Conservation (phyloP, 345 rosid species). For the Passiflora organensis region DNA sequence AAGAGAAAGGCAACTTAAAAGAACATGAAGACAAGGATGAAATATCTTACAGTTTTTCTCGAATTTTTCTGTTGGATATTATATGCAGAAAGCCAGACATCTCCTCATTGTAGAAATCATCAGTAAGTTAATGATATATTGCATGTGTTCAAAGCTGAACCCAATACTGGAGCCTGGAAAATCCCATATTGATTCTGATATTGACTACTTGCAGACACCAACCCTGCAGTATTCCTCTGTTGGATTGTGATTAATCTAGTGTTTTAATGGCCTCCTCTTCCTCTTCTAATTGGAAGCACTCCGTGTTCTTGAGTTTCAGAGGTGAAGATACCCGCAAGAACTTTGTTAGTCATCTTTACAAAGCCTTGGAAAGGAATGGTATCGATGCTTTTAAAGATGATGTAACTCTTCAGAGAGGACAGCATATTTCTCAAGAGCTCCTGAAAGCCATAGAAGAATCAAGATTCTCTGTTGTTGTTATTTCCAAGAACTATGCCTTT, state of each 20-base stretch:
- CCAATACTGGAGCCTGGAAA: too few species aligned
- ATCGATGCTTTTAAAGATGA: not conserved
- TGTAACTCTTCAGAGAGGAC: not conserved
- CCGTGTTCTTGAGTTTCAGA: not conserved
- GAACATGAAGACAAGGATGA: not conserved
- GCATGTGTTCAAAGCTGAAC: too few species aligned
- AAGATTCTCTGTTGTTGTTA: not conserved
- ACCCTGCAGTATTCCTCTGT: too few species aligned
- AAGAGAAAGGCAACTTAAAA: too few species aligned
- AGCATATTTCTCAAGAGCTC: not conserved
- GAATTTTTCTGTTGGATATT: too few species aligned
- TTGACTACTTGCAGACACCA: too few species aligned
- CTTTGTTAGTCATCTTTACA: not conserved
- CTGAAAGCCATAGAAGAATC: not conserved
- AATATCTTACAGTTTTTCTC: too few species aligned
- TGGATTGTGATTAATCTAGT: too few species aligned
- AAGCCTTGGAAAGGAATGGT: not conserved
- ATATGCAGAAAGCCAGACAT: too few species aligned
- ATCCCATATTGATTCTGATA: too few species aligned
- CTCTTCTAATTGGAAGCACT: not conserved
- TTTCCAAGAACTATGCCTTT: not conserved
- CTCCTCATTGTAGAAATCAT: too few species aligned
- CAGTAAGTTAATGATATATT: too few species aligned
- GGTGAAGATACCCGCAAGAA: not conserved
- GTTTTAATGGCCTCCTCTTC: not conserved